Evolutionary conservation across 805 yeast species (phyloP), one percentile per base, ranked within the genome.

Genomic region (Cyberlindnera lachancei): DNA sequence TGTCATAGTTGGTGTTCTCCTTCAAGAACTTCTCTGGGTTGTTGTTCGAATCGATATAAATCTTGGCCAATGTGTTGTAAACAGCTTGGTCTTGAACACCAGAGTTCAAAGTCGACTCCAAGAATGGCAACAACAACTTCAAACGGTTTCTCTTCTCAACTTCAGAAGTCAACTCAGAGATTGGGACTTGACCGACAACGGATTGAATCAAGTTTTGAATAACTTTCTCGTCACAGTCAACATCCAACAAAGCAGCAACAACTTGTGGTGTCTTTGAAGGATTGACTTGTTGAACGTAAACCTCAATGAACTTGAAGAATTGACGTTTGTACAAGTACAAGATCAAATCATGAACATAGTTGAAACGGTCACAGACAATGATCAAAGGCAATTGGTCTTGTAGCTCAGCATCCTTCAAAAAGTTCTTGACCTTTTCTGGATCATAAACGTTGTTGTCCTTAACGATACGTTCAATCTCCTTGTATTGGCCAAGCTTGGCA

Each of bases 371-470:
- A 63, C 96, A 88, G 30, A 92, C 96, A 58, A 94, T 83, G 46
- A 94, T 88, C 59, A 92, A 73, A 30, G 99, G 98, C 41, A 92
- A 70, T 65, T 92, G 99, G 56, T 92, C 97, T 41, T 88, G 88
- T 44, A 92, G 70, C 53, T 83, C 77, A 41, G 90, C 86, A 58
- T 92, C 98, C 63, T 92, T 92, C 64, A 92, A 72, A 63, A 84
- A 94, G 66, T 92, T 92, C 70, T 92, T 92, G 38, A 92, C 97
- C 63, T 88, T 88, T 59, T 92, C 98, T 38, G 97, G 94, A 55
- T 87, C 90, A 62, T 90, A 92, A 37, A 86, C 90, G 45, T 75
- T 83, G 68, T 92, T 92, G 55, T 87, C 95, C 59, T 92, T 79
- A 32, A 87, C 96, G 41, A 92, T 75, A 59, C 99, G 78, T 66